Evolutionary conservation across 2,329 filamentous ascomycete genomes (phyloP).

Genomic region (Nectriaceae sp.): DNA sequence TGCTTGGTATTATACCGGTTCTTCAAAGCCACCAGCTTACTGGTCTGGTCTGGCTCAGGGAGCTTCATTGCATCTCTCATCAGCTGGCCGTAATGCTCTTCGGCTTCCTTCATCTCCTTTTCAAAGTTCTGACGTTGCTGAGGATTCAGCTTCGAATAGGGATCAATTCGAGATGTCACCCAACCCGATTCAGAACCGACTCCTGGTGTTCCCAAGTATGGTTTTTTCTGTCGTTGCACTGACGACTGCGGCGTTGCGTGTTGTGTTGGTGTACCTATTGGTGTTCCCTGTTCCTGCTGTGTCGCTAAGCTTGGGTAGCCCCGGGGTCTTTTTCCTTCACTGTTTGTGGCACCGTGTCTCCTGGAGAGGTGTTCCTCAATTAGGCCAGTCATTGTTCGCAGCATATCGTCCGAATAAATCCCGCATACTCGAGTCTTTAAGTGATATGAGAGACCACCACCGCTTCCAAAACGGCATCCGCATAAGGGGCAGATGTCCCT

Average conservation of each 20-base stretch:
- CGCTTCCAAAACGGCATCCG: constrained; percentile 44
- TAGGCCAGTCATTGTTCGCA: no score
- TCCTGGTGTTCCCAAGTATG: background rate
- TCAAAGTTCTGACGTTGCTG: constrained; percentile 28
- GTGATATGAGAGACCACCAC: constrained; percentile 48
- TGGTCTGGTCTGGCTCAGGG: constrained; percentile 33
- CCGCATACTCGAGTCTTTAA: constrained; percentile 48
- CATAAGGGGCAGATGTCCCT: constrained; percentile 48
- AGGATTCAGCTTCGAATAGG: constrained; percentile 47
- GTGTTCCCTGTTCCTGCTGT: constrained; percentile 11
- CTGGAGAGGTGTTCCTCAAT: no score
- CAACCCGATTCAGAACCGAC: constrained; percentile 3
- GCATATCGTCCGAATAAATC: no score
- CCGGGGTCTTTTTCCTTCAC: no score
- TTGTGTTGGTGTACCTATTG: background rate
- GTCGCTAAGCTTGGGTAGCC: no score
- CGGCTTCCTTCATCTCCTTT: constrained; percentile 30
- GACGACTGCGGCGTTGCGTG: background rate
- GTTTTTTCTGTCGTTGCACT: constrained; percentile 1
- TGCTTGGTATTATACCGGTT: constrained; percentile 59
- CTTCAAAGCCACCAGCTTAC: constrained; percentile 44
- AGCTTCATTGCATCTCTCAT: constrained; percentile 46
- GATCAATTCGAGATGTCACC: constrained; percentile 33
- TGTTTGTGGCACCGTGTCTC: no score
- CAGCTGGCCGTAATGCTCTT: constrained; percentile 39